Percentiles rank a stretch among this genome's conserved stretches.
Conservation (phyloP, 176 grass and related monocot species). For the Oryza meyeriana region DNA sequence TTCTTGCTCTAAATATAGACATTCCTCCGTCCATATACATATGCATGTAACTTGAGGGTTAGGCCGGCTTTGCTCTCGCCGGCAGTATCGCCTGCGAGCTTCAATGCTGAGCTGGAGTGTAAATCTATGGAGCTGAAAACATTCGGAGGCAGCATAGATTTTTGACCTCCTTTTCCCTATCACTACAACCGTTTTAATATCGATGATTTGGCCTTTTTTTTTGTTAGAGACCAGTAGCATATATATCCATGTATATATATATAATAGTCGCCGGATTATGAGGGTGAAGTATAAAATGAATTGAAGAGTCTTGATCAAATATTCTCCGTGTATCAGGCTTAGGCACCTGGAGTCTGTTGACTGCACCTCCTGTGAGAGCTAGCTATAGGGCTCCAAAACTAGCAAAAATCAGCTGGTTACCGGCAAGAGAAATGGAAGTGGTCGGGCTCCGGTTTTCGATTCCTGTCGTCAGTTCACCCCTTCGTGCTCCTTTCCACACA, state of each 20-base stretch:
- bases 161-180: background rate
- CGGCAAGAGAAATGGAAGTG: too few relatives aligned
- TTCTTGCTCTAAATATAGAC: too few relatives aligned
- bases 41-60: background rate
- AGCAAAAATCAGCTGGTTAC: too few relatives aligned
- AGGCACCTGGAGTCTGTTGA: too few relatives aligned
- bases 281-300: slow-evolving; percentile 12
- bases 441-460: too few relatives aligned
- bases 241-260: slow-evolving; percentile 7
- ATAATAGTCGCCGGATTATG: background rate
- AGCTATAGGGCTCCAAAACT: too few relatives aligned
- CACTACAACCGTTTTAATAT: slow-evolving; percentile 26
- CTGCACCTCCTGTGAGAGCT: too few relatives aligned
- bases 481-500: too few relatives aligned
- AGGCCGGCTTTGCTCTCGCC: background rate
- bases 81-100: background rate
- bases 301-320: background rate
- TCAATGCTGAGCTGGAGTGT: background rate
- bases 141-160: slow-evolving; percentile 22
- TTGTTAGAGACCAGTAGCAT: background rate
- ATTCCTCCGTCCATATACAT: background rate
- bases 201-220: background rate
- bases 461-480: too few relatives aligned
- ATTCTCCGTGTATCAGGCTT: background rate
- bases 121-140: slow-evolving; percentile 11